These are phyloP conservation scores for Hysterium pulicare DNA, from an alignment of 2,329 filamentous ascomycete genomes.

Conservation along the genomic window DNA sequence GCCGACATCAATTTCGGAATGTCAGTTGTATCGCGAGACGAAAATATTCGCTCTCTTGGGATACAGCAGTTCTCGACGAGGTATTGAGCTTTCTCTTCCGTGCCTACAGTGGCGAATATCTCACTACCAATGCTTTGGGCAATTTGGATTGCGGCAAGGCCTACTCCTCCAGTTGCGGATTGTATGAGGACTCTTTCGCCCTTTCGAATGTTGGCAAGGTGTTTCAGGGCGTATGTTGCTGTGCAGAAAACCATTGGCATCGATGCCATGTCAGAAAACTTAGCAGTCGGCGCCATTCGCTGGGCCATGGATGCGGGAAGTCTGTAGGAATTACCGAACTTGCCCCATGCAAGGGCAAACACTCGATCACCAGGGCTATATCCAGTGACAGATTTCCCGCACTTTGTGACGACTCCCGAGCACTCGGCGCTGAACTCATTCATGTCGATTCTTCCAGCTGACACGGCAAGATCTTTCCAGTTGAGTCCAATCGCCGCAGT, in stretches of 20 bases:
- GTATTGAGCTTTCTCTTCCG: slow-evolving; percentile 14
- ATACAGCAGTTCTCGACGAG: slow-evolving; percentile 17
- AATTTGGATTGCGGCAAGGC: slow-evolving; percentile 19
- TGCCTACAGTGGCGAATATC: slow-evolving; percentile 24
- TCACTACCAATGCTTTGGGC: slow-evolving; percentile 16
- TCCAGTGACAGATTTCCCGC: slow-evolving; percentile 10
- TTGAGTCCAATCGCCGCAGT: slow-evolving; percentile 16
- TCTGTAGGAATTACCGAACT: slow-evolving; percentile 20
- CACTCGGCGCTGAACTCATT: slow-evolving; percentile 14
- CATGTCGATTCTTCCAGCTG: slow-evolving; percentile 14
- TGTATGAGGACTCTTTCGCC: slow-evolving; percentile 19
- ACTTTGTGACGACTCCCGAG: slow-evolving; percentile 13
- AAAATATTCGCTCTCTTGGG: slow-evolving; percentile 31
- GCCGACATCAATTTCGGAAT: slow-evolving; percentile 7
- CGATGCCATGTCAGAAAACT: slow-evolving; percentile 16
- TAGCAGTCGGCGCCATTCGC: slow-evolving; percentile 6
- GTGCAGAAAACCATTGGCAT: slow-evolving; percentile 20
- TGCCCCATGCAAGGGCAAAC: slow-evolving; percentile 14
- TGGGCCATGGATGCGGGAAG: slow-evolving; percentile 7
- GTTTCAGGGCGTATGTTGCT: slow-evolving; percentile 17
- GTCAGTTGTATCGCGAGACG: slow-evolving; percentile 13
- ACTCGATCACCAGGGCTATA: slow-evolving; percentile 19
- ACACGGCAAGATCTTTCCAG: slow-evolving; percentile 16
- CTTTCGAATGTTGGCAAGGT: slow-evolving; percentile 14
- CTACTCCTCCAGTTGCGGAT: slow-evolving; percentile 13